These are phyloP conservation scores for Metrosideros polymorpha DNA, from an alignment of 441 rosid species.

Conservation along the genomic window DNA sequence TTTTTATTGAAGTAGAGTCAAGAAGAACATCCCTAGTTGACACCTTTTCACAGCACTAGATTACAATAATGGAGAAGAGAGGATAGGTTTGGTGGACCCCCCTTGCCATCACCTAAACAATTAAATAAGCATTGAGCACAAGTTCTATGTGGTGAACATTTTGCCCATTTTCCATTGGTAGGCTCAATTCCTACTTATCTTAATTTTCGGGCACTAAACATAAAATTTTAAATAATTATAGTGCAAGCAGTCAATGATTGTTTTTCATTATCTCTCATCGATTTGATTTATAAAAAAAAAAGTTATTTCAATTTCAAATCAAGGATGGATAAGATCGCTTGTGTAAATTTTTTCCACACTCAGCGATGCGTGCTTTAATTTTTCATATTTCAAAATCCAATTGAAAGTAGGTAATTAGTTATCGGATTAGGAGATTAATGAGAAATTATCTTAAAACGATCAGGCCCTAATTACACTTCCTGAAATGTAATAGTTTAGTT, in stretches of 20 bases:
- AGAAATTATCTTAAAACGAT: neutral
- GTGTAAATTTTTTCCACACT: no score
- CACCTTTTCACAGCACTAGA: neutral
- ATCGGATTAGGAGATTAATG: neutral
- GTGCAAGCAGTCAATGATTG: accelerated
- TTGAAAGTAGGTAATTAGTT: neutral
- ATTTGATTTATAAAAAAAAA: neutral
- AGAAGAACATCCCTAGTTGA: neutral
- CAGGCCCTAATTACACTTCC: neutral
- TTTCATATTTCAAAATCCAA: accelerated
- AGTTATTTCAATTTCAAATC: neutral
- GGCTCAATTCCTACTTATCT: neutral
- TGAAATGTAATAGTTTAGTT: neutral
- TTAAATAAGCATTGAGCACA: neutral
- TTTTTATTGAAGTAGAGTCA: neutral
- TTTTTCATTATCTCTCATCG: neutral
- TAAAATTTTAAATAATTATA: neutral
- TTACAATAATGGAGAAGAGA: neutral
- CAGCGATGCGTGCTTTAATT: neutral
- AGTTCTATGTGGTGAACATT: neutral
- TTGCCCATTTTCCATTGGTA: neutral
- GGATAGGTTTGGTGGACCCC: neutral
- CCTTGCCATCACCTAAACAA: neutral
- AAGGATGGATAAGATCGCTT: accelerated
- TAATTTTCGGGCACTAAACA: neutral